phyloP scores from a whole-genome alignment of 2,329 filamentous ascomycete species.

The Sarocladium strictum region DNA sequence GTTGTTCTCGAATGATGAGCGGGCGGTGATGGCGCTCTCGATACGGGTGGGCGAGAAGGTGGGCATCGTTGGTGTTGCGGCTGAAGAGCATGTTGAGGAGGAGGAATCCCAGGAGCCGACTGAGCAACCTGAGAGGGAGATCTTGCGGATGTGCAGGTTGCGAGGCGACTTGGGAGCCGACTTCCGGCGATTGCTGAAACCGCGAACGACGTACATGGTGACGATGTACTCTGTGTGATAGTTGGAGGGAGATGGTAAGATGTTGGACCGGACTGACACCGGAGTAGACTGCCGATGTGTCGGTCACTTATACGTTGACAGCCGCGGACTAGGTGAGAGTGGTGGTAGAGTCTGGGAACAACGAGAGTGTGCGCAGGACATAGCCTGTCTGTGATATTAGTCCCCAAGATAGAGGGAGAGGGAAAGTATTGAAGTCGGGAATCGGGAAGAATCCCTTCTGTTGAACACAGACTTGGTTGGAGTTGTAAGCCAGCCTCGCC shows the following conservation, averaged over 20 bases:
- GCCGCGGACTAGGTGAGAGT: slow-evolving; percentile 5
- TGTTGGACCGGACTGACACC: background rate
- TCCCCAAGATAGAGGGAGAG: background rate
- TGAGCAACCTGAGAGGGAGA: slow-evolving; percentile 34
- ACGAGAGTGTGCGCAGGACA: background rate
- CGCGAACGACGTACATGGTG: slow-evolving; percentile 31
- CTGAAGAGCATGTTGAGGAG: slow-evolving; percentile 23
- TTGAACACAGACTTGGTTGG: background rate
- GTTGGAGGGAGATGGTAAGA: background rate
- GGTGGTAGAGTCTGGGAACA: background rate
- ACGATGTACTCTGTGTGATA: slow-evolving; percentile 6
- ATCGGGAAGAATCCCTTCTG: background rate
- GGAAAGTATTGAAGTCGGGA: background rate
- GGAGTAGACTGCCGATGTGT: background rate
- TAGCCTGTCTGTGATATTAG: background rate
- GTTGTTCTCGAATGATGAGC: slow-evolving; percentile 21
- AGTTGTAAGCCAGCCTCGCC: background rate
- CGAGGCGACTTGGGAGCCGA: slow-evolving; percentile 24
- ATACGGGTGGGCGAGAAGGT: slow-evolving; percentile 13
- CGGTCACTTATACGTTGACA: background rate
- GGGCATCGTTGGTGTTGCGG: slow-evolving; percentile 12
- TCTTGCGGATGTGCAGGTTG: slow-evolving; percentile 34
- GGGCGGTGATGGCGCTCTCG: slow-evolving; percentile 19
- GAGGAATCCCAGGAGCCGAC: slow-evolving; percentile 28
- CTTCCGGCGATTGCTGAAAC: slow-evolving; percentile 31